These are phyloP conservation scores for Balansia obtecta DNA, from an alignment of 2,329 filamentous ascomycete species.

Conservation along the genomic window DNA sequence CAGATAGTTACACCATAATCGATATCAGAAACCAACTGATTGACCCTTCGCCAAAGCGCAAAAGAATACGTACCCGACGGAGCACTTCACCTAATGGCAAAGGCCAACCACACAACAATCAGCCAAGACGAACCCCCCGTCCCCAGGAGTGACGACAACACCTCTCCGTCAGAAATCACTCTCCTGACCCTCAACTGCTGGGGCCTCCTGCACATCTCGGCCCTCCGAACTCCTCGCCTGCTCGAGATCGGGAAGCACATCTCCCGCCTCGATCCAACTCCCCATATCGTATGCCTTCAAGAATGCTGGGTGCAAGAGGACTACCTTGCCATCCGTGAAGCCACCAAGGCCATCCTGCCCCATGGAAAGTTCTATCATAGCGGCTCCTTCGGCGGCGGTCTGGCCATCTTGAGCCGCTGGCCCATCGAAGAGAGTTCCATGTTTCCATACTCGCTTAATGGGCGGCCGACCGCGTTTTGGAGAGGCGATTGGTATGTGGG, in stretches of 20 bases:
- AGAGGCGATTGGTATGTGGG: conserved; percentile 94
- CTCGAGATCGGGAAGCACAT: conserved; percentile 74
- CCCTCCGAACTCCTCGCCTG: conserved; percentile 65
- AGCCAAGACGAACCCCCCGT: background rate
- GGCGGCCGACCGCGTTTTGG: conserved; percentile 85
- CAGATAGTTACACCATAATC: background rate
- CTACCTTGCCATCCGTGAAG: conserved; percentile 63
- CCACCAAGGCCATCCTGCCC: conserved; percentile 63
- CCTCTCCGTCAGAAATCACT: conserved; percentile 48
- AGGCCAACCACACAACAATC: background rate
- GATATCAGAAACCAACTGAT: background rate
- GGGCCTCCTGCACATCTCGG: conserved; percentile 81
- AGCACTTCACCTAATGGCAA: background rate
- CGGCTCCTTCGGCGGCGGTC: conserved; percentile 78
- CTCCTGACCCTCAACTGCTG: conserved; percentile 92
- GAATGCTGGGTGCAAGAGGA: conserved; percentile 88
- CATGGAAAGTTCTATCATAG: conserved; percentile 88
- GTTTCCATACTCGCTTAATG: conserved; percentile 81
- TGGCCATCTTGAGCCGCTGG: conserved; percentile 85
- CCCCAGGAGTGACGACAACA: conserved; percentile 13
- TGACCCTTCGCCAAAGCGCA: background rate
- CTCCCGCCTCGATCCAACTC: conserved; percentile 51
- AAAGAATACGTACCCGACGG: background rate
- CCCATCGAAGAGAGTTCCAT: conserved; percentile 84
- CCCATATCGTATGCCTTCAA: conserved; percentile 84